Evolutionary conservation across 805 yeast genomes (phyloP).

Genomic region (Starmera dryadoides): DNA sequence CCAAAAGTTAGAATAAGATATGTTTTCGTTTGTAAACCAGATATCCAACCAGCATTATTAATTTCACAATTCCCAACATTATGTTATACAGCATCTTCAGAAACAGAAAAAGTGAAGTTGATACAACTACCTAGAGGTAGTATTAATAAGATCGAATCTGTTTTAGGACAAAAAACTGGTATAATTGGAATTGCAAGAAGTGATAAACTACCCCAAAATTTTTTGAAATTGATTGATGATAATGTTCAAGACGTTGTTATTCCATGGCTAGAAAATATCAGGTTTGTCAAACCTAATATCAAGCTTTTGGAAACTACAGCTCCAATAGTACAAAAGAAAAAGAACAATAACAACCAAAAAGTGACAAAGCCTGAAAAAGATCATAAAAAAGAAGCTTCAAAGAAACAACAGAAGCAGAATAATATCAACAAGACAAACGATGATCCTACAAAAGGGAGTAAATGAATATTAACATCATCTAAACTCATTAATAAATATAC

Average conservation of each 20-base stretch:
- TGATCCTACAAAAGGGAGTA: too few relatives aligned
- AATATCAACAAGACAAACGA: too few relatives aligned
- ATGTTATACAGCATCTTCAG: conserved; percentile 34
- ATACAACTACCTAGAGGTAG: conserved; percentile 50
- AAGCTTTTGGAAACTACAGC: conserved; percentile 39
- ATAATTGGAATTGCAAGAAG: conserved; percentile 20
- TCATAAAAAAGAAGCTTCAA: too few relatives aligned
- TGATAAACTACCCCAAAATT: conserved; percentile 14
- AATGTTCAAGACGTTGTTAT: conserved; percentile 30
- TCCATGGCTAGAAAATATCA: conserved; percentile 37
- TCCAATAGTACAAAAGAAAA: conserved; percentile 26
- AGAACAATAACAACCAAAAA: too few relatives aligned
- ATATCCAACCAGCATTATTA: conserved; percentile 41
- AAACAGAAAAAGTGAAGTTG: conserved; percentile 34
- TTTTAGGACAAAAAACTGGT: conserved; percentile 26
- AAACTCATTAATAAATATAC: too few relatives aligned
- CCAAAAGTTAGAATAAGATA: conserved; percentile 7
- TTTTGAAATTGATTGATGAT: conserved; percentile 17
- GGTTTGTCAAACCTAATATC: conserved; percentile 30
- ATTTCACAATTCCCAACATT: conserved; percentile 54
- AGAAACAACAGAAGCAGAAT: too few relatives aligned
- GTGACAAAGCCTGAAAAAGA: background rate
- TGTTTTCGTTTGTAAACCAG: conserved; percentile 59
- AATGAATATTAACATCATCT: too few relatives aligned
- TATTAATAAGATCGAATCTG: conserved; percentile 21